Evolutionary conservation across 2,329 filamentous ascomycete genomes (phyloP).

Genomic region (Curvularia sp.): DNA sequence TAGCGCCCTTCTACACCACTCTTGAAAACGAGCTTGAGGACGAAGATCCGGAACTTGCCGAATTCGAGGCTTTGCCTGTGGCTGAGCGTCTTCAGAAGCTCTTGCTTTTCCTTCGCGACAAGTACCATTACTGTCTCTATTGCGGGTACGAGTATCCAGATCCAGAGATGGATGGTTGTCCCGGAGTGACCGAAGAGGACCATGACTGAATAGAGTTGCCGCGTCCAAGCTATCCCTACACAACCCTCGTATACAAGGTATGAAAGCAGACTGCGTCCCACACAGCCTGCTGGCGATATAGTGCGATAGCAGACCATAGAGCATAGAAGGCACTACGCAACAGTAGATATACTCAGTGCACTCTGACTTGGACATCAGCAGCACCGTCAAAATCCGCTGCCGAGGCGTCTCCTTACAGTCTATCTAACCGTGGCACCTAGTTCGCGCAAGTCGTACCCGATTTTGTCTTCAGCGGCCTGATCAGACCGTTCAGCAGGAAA

Average conservation of each 20-base stretch:
- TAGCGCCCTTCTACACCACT: constrained; percentile 57
- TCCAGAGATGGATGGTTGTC: constrained; percentile 81
- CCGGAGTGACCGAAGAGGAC: constrained; percentile 86
- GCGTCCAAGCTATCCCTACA: not conserved
- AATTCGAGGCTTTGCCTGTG: constrained; percentile 74
- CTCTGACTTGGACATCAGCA: not conserved
- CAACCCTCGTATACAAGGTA: not conserved
- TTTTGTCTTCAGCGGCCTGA: not conserved
- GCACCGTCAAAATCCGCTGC: not conserved
- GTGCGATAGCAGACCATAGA: not conserved
- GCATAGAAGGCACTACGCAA: not conserved
- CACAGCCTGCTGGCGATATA: not conserved
- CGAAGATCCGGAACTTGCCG: constrained; percentile 80
- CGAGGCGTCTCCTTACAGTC: not conserved
- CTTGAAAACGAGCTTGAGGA: constrained; percentile 75
- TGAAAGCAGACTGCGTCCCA: not conserved
- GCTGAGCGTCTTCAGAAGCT: constrained; percentile 71
- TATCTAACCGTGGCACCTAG: not conserved
- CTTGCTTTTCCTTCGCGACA: constrained; percentile 72
- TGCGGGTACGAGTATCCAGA: constrained; percentile 86
- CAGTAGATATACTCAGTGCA: not conserved
- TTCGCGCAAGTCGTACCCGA: not conserved
- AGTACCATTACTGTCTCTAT: constrained; percentile 91
- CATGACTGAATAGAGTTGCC: constrained; percentile 60
- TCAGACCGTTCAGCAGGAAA: not conserved